Percentiles rank a stretch among this genome's conserved stretches.
Evolutionary conservation across 257 asterid genomes (phyloP).

Genomic region (Penstemon barbatus): DNA sequence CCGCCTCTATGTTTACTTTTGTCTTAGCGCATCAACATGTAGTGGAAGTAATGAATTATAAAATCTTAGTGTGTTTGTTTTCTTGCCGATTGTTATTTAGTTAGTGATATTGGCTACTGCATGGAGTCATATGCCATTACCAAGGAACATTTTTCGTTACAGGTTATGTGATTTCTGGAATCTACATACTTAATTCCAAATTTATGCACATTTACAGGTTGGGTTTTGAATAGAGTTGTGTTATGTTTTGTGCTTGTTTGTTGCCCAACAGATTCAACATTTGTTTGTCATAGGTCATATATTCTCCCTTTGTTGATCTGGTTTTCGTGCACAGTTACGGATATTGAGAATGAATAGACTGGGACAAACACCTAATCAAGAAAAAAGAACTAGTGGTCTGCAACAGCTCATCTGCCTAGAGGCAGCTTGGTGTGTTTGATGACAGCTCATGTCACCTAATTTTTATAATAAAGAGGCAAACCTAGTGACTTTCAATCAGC

Average conservation of each 20-base stretch:
- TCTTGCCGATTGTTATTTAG: slow-evolving; percentile 1
- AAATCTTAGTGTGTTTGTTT: neutral
- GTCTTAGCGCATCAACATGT: slow-evolving; percentile 16
- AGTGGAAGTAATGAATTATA: neutral
- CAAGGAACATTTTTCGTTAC: neutral
- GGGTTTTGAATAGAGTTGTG: neutral
- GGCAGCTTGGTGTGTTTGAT: neutral
- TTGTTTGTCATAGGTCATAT: slow-evolving; percentile 8
- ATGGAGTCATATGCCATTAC: neutral
- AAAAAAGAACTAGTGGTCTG: neutral
- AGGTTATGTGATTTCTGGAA: slow-evolving; percentile 13
- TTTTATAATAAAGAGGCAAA: neutral
- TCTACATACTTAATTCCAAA: neutral
- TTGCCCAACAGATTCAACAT: neutral
- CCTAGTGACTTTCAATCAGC: neutral
- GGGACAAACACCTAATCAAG: neutral
- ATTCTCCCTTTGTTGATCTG: slow-evolving; percentile 7
- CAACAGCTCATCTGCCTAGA: slow-evolving; percentile 5
- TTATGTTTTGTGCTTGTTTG: slow-evolving; percentile 1
- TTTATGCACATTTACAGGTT: too few relatives aligned
- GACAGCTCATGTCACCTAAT: neutral
- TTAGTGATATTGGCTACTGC: neutral
- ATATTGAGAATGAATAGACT: slow-evolving; percentile 10
- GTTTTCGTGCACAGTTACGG: slow-evolving; percentile 12
- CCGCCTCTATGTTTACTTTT: neutral